Base-by-base conservation (phyloP, 2,329 filamentous ascomycete genomes). In the Cladophialophora psammophila region DNA sequence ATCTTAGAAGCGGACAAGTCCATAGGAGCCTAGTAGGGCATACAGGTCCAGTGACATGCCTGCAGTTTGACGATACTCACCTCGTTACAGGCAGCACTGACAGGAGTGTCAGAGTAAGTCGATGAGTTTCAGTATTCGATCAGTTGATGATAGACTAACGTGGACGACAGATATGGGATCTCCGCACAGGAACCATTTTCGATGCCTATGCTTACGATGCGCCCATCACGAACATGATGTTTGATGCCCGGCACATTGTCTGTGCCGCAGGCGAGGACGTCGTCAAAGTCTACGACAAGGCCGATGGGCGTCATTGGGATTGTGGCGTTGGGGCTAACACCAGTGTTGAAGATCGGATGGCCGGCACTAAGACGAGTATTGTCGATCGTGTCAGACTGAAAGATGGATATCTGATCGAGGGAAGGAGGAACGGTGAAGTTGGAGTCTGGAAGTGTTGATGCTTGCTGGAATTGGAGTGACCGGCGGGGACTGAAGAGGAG, bases 231-330 rank as follows among this genome's bases (percentile, higher is more conserved):
- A 92, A 90, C 83, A 97, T 98, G 93, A 96, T 96, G 90, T 99
- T 99, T 77, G 95, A 99, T 79, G 82, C 88, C 13, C 89, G 94
- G 60, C 88, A 94, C 59, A 99, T 99, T 72, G 93, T 95, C 38
- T 88, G 91, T 60, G 94, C 95, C 2, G 93, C 93, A 0, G 92
- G 94, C 50, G 95, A 98, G 79, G 90, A 93, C 75, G 93, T 98
- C 31, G 94, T 95, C 73, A 99, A 99, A 81, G 91, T 99, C 67
- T 99, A 98, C 81, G 95, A 99, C 82, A 98, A 98, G 85, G 90
- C 93, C 2, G 95, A 99, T 77, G 93, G 93, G 48, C 85, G 92
- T 68, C 95, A 98, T 79, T 99, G 95, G 95, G 93, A 97, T 78
- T 97, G 94, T 79, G 95, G 95, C 61, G 90, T 93, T 2, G 94